Conservation (phyloP, 2,329 filamentous ascomycete species). For the Aspergillus sergii region DNA sequence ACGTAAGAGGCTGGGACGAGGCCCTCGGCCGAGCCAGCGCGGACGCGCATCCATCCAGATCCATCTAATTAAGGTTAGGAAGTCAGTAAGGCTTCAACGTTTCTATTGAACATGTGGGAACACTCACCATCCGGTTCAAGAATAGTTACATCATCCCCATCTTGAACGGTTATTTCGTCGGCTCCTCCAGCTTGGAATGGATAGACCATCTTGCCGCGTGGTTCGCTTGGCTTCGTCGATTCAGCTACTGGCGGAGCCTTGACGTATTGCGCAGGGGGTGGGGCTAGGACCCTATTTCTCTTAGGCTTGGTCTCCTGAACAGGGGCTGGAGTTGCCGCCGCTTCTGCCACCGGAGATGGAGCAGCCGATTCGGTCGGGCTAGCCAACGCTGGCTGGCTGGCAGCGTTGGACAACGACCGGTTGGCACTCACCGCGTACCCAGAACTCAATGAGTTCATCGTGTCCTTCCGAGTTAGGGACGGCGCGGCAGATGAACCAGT, state of each 20-base stretch:
- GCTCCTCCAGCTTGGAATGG: constrained; percentile 77
- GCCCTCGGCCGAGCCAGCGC: constrained; percentile 71
- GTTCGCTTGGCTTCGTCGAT: constrained; percentile 52
- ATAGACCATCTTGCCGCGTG: constrained; percentile 87
- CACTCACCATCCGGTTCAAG: constrained; percentile 84
- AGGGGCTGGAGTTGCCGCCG: constrained; percentile 21
- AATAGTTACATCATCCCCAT: constrained; percentile 76
- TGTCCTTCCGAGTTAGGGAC: constrained; percentile 75
- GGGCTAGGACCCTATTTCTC: constrained; percentile 79
- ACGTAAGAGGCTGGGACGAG: constrained; percentile 87
- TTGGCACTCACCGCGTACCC: constrained; percentile 81
- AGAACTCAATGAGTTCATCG: constrained; percentile 86
- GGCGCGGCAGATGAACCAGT: constrained; percentile 60
- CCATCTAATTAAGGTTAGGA: constrained; percentile 63
- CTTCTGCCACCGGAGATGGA: constrained; percentile 28
- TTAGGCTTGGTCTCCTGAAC: constrained; percentile 36
- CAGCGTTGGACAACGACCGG: constrained; percentile 69
- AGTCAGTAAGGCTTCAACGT: constrained; percentile 11
- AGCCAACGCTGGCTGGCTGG: constrained; percentile 53
- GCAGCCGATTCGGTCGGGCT: constrained; percentile 47
- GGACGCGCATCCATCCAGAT: constrained; percentile 87
- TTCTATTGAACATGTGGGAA: neutral
- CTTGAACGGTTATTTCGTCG: constrained; percentile 78
- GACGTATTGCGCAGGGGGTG: constrained; percentile 80
- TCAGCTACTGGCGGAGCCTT: constrained; percentile 61